A percentile compares a stretch with the other conserved stretches of the same genome.
Conservation (phyloP, 306 rosid genomes). For the Sicyos edulis region DNA sequence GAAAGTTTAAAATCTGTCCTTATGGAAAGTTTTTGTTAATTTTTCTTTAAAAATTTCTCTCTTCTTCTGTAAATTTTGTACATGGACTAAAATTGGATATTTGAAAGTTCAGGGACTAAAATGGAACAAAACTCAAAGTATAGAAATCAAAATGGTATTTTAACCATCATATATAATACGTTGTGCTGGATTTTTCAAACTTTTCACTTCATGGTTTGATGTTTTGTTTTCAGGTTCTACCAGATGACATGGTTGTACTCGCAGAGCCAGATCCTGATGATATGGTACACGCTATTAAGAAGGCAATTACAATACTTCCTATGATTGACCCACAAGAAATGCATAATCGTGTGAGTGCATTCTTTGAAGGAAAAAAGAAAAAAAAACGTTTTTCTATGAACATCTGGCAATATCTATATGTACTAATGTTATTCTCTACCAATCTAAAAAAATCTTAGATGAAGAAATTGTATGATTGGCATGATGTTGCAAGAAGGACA, state of each 20-base stretch:
- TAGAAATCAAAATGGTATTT: too few species aligned
- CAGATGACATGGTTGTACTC: constrained; percentile 89
- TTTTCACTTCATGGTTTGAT: neutral
- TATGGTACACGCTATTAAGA: constrained; percentile 71
- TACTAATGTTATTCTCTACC: constrained; percentile 18
- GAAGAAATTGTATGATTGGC: constrained; percentile 81
- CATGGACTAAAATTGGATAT: too few species aligned
- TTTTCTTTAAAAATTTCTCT: too few species aligned
- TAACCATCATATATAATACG: too few species aligned
- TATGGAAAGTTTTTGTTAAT: too few species aligned
- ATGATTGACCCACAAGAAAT: constrained; percentile 67
- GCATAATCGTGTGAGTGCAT: constrained; percentile 72
- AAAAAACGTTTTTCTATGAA: constrained; percentile 3
- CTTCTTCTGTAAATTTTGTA: too few species aligned
- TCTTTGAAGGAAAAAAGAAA: neutral
- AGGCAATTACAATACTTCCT: constrained; percentile 67
- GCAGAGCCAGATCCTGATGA: constrained; percentile 82
- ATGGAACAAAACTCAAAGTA: too few species aligned
- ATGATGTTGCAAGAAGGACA: constrained; percentile 82
- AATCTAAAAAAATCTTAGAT: constrained; percentile 32
- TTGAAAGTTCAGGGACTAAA: too few species aligned
- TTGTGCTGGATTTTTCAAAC: neutral
- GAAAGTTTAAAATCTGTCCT: too few species aligned
- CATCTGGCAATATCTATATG: constrained; percentile 22
- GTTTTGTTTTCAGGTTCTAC: constrained; percentile 61